Evolutionary conservation across 208 protist genomes (phyloP).

Genomic region (Leishmania turanica): DNA sequence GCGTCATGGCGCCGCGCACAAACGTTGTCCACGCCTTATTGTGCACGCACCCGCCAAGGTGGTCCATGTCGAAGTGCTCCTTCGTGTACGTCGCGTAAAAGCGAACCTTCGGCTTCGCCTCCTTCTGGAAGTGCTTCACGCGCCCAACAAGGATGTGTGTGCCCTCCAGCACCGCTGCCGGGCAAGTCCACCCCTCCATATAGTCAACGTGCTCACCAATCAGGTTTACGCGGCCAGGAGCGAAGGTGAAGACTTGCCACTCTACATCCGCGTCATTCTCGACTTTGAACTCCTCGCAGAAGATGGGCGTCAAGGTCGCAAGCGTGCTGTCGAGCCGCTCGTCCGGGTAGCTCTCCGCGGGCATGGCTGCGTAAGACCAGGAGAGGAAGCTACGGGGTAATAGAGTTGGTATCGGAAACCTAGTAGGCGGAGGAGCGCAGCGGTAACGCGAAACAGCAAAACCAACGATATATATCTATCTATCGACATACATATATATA

Average conservation of each 20-base stretch:
- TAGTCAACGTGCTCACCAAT: conserved; percentile 94
- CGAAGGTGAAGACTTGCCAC: conserved; percentile 78
- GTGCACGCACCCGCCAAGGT: conserved; percentile 24
- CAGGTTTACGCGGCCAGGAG: conserved; percentile 89
- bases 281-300: conserved; percentile 62
- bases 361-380: conserved; percentile 21
- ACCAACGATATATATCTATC: not conserved
- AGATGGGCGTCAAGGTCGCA: conserved; percentile 44
- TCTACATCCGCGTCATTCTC: conserved; percentile 53
- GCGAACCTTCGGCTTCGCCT: conserved; percentile 48
- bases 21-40: conserved; percentile 76
- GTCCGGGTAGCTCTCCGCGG: conserved; percentile 52
- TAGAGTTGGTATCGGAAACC: too few species aligned
- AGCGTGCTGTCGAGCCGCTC: conserved; percentile 49
- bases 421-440: not conserved
- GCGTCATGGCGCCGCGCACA: conserved; percentile 57
- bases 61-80: conserved; percentile 58
- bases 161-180: conserved; percentile 57
- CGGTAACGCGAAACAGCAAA: not conserved
- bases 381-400: not conserved
- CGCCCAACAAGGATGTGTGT: conserved; percentile 77
- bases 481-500: too few species aligned
- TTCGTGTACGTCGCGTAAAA: conserved; percentile 62
- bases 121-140: conserved; percentile 44
- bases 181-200: conserved; percentile 82